A percentile compares a stretch with the other conserved stretches of the same genome.
Evolutionary conservation across 306 rosid genomes (phyloP).

Genomic region (Sicyos edulis): DNA sequence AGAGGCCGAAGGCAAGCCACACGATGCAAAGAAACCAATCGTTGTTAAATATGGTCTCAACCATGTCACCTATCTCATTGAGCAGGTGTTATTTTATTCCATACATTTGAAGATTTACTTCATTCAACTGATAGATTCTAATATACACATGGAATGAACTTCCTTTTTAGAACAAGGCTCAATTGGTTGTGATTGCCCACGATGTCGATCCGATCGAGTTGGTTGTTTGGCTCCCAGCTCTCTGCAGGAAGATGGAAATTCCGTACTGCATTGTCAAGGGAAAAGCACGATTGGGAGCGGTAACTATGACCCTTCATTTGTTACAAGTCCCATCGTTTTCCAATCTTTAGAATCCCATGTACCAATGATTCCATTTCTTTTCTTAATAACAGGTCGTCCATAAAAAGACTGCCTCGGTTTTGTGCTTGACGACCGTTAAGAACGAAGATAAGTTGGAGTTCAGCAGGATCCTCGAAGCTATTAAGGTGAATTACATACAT

Average conservation of each 20-base stretch:
- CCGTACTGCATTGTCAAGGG: slow-evolving; percentile 86
- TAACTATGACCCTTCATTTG: slow-evolving; percentile 13
- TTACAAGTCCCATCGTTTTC: background rate
- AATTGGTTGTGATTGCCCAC: slow-evolving; percentile 70
- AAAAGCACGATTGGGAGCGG: slow-evolving; percentile 66
- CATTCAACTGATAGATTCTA: background rate
- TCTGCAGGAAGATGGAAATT: slow-evolving; percentile 81
- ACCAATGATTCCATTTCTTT: background rate
- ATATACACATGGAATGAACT: background rate
- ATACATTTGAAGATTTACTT: background rate
- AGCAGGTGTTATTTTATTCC: slow-evolving; percentile 38
- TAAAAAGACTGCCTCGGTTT: slow-evolving; percentile 56
- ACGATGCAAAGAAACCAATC: slow-evolving; percentile 62
- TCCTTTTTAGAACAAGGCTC: slow-evolving; percentile 55
- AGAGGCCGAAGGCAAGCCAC: slow-evolving; percentile 57
- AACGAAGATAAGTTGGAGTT: slow-evolving; percentile 76
- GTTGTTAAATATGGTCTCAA: slow-evolving; percentile 74
- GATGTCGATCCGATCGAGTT: slow-evolving; percentile 80
- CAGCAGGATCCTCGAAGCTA: slow-evolving; percentile 62
- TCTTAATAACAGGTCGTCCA: slow-evolving; percentile 49
- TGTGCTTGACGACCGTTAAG: slow-evolving; percentile 78
- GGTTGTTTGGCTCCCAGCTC: slow-evolving; percentile 75
- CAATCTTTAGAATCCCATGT: background rate
- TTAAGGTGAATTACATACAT: slow-evolving; percentile 38
- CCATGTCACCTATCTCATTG: slow-evolving; percentile 72